These are phyloP conservation scores for Orychophragmus violaceus DNA, from an alignment of 345 rosid genomes.

Conservation along the genomic window DNA sequence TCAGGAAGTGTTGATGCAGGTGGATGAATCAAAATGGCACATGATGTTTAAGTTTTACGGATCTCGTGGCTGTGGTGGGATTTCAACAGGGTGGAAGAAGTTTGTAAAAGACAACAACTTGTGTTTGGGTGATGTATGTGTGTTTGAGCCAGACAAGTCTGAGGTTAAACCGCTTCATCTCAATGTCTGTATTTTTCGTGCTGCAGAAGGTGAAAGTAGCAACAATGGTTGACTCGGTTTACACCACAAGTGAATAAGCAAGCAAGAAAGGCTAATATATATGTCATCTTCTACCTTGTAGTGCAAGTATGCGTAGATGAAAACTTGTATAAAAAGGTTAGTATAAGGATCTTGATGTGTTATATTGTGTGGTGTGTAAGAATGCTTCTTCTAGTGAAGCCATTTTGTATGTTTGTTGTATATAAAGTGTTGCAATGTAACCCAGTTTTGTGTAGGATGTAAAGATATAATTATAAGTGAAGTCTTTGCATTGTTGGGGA, in stretches of 20 bases:
- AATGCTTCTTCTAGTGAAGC: background rate
- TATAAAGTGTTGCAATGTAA: background rate
- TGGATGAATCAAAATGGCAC: constrained; percentile 14
- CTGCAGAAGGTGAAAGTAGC: constrained; percentile 13
- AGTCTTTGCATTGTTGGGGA: background rate
- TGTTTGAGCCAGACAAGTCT: constrained; percentile 19
- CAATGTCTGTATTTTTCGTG: constrained; percentile 15
- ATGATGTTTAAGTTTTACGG: background rate
- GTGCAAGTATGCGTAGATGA: background rate
- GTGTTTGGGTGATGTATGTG: constrained; percentile 13
- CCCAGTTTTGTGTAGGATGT: background rate
- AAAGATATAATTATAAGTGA: background rate
- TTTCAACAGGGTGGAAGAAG: constrained; percentile 21
- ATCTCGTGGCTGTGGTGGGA: constrained; percentile 14
- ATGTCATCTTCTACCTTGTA: background rate
- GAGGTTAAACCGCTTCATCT: constrained; percentile 5
- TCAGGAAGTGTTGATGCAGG: constrained; percentile 24
- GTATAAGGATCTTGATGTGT: background rate
- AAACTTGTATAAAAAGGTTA: background rate
- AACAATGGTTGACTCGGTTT: constrained; percentile 4
- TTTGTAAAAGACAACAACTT: constrained; percentile 19
- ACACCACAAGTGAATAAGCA: background rate
- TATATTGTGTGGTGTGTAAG: background rate
- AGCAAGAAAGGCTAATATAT: background rate
- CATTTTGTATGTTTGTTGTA: background rate